phyloP scores from a whole-genome alignment of 441 rosid species.

The Arabidopsis hybrid region DNA sequence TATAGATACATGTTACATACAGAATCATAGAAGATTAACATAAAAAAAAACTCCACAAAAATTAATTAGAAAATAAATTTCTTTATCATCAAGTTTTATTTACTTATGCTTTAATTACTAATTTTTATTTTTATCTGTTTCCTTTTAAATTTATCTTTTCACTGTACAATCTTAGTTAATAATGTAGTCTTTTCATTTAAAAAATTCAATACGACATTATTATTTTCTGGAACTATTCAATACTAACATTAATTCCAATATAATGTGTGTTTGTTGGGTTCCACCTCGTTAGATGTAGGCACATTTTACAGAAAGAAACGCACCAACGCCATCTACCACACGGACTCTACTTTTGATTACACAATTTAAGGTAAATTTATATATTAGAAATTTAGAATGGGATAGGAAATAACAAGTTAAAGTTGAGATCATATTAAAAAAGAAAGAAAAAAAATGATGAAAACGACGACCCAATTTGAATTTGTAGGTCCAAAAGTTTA shows the following conservation, averaged over 20 bases:
- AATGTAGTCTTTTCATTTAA: slow-evolving; percentile 8
- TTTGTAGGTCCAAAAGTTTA: slow-evolving; percentile 45
- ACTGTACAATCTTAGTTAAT: neutral
- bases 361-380: slow-evolving; percentile 32
- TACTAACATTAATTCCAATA: slow-evolving; percentile 18
- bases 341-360: slow-evolving; percentile 32
- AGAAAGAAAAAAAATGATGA: slow-evolving; percentile 34
- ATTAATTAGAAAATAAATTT: too few species aligned
- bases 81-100: neutral
- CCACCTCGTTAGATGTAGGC: slow-evolving; percentile 42
- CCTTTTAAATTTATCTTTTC: neutral
- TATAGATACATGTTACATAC: too few species aligned
- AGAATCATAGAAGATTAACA: neutral
- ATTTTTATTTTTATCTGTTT: neutral
- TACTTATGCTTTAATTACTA: neutral
- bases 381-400: neutral
- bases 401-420: slow-evolving; percentile 14
- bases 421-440: slow-evolving; percentile 21
- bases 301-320: slow-evolving; percentile 42
- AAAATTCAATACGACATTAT: neutral
- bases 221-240: neutral
- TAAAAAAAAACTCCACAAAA: neutral
- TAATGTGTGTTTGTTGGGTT: slow-evolving; percentile 32
- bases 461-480: slow-evolving; percentile 43
- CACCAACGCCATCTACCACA: slow-evolving; percentile 41